Evolutionary conservation across 768 basidiomycete species (phyloP).

Genomic region (Pleurotus ostreatus): DNA sequence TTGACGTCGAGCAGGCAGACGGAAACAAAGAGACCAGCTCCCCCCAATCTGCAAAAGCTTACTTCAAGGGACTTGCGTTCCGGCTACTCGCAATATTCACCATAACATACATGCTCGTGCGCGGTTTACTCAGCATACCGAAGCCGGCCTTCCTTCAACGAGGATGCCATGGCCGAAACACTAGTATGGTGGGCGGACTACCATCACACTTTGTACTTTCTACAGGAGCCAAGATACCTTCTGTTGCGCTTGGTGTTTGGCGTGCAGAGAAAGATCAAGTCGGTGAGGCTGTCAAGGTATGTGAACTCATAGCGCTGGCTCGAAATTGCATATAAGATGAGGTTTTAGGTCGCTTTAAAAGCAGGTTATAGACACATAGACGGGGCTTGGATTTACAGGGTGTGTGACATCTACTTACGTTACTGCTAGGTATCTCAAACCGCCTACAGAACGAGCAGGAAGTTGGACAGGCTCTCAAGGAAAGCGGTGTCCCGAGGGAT

Average conservation of each 20-base stretch:
- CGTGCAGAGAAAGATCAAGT: slow-evolving; percentile 54
- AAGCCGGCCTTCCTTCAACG: background rate
- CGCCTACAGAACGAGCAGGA: slow-evolving; percentile 58
- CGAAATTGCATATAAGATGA: no score
- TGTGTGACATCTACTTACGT: slow-evolving; percentile 16
- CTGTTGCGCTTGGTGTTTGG: slow-evolving; percentile 69
- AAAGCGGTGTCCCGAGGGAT: slow-evolving; percentile 56
- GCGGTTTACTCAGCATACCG: background rate
- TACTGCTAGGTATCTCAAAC: background rate
- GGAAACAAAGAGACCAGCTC: background rate
- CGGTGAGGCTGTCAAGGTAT: slow-evolving; percentile 61
- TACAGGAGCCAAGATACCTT: slow-evolving; percentile 66
- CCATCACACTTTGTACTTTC: slow-evolving; percentile 55
- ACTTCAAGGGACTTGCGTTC: background rate
- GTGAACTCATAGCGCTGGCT: background rate
- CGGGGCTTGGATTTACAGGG: slow-evolving; percentile 67
- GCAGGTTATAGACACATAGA: slow-evolving; percentile 72
- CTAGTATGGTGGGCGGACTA: slow-evolving; percentile 14
- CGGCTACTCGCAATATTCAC: background rate
- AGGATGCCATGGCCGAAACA: slow-evolving; percentile 5
- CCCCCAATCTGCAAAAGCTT: background rate
- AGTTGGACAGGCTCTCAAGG: slow-evolving; percentile 58
- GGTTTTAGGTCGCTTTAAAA: slow-evolving; percentile 46
- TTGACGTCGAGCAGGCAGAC: background rate
- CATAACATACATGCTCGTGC: slow-evolving; percentile 1